Percentiles rank a stretch among this genome's conserved stretches.
Conservation (phyloP, 176 grass and related monocot species). For the Oryza longistaminata region DNA sequence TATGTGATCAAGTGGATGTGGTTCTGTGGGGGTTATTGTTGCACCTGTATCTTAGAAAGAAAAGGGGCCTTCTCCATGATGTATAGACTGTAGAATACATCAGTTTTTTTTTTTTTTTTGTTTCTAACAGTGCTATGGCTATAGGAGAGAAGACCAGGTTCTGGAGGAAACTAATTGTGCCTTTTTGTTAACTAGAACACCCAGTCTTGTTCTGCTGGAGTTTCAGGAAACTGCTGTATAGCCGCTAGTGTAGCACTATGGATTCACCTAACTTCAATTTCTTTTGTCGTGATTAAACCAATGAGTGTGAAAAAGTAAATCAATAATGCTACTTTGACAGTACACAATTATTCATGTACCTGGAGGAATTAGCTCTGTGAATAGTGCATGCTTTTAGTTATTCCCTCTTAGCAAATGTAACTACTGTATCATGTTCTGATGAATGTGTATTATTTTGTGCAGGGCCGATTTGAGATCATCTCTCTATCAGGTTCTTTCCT, state of each 20-base stretch:
- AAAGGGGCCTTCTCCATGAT: neutral
- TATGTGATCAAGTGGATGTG: neutral
- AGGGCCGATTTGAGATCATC: conserved; percentile 99
- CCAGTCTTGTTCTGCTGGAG: neutral
- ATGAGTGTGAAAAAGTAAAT: neutral
- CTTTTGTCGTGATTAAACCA: neutral
- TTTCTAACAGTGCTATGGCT: neutral
- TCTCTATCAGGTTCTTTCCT: conserved; percentile 95
- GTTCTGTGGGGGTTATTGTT: neutral
- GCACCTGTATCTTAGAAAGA: neutral
- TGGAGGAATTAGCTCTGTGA: conserved; percentile 16
- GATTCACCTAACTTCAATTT: neutral
- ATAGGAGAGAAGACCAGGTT: neutral
- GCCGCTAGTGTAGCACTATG: neutral
- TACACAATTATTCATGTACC: neutral
- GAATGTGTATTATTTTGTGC: conserved; percentile 26
- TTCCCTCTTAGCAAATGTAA: neutral
- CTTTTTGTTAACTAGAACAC: conserved; percentile 13
- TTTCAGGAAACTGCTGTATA: neutral
- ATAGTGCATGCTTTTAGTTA: neutral
- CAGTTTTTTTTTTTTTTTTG: neutral
- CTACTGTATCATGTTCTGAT: neutral
- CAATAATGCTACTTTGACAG: neutral
- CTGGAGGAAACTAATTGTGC: neutral
- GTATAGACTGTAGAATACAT: neutral